A percentile compares a stretch with the other conserved stretches of the same genome.
Evolutionary conservation across 2,329 filamentous ascomycete species (phyloP).

Genomic region (Aspergillaceae sp.): DNA sequence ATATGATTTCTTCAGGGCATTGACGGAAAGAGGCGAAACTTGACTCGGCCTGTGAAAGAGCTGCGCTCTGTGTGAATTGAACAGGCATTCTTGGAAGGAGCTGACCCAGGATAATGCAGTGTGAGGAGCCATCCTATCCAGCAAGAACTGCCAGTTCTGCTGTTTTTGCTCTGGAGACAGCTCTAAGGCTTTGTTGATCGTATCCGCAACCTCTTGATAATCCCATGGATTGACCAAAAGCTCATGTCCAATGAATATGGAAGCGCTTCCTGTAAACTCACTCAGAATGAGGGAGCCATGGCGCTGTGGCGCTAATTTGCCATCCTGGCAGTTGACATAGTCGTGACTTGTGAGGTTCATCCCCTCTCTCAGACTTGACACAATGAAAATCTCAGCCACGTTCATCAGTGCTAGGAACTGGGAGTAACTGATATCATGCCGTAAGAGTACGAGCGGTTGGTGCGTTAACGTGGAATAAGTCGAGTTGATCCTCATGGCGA

Average conservation of each 20-base stretch:
- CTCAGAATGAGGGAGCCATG: constrained; percentile 82
- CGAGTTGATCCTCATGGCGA: constrained; percentile 86
- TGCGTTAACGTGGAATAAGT: constrained; percentile 81
- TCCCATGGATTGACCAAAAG: constrained; percentile 92
- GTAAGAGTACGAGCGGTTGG: constrained; percentile 81
- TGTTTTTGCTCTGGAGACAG: constrained; percentile 69
- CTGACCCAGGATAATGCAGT: constrained; percentile 77
- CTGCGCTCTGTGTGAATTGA: constrained; percentile 69
- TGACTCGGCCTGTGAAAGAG: constrained; percentile 69
- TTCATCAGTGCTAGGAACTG: constrained; percentile 87
- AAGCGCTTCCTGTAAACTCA: constrained; percentile 87
- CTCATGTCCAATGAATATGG: constrained; percentile 69
- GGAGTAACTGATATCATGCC: constrained; percentile 84
- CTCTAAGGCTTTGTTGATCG: constrained; percentile 71
- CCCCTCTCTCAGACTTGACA: constrained; percentile 86
- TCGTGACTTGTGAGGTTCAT: constrained; percentile 96
- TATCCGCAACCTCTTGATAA: constrained; percentile 74
- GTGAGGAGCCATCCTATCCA: constrained; percentile 63
- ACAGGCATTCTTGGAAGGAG: constrained; percentile 59
- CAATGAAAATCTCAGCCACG: constrained; percentile 81
- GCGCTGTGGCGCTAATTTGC: constrained; percentile 60
- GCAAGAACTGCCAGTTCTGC: constrained; percentile 63
- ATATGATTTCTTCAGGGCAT: constrained; percentile 57
- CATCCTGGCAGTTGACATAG: constrained; percentile 86
- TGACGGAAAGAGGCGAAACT: constrained; percentile 68